Evolutionary conservation across 306 rosid species (phyloP), one percentile per base, ranked within the genome.

Genomic region (Trifolium dubium): DNA sequence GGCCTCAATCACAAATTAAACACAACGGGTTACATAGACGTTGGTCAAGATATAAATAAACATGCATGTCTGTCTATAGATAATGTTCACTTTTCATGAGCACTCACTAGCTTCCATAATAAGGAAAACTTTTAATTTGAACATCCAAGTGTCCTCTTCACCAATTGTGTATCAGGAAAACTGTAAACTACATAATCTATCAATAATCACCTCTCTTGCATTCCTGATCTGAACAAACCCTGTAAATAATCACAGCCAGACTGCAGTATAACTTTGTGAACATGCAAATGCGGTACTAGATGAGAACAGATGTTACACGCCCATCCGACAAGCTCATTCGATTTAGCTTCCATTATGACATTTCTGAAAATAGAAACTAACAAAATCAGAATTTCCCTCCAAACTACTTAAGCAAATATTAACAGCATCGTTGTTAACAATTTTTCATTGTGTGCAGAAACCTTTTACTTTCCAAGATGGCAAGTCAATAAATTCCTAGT

Each of bases 201-300:
- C 4, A 54, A 59, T 40, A 71, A 69, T 72, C 59, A 91, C 98
- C 98, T 93, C 75, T 93, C 98, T 83, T 72, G 86, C 97, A 93
- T 93, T 81, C 97, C 94, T 58, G 97, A 91, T 64, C 81, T 76
- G 61, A 89, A 88, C 79, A 93, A 85, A 79, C 87, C 97, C 60
- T 68, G 85, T 65, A 93, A 81, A 81, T 93, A 93, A 56, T 86
- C 89, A 80, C 88, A 89, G 71, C 88, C 88, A 74, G 92, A 72
- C 68, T 86, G 90, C 87, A 93, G 77, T 68, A 93, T 75, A 65
- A 89, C 87, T 83, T 89, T 91, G 89, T 93, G 98, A 70, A 51
- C 88, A 83, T 93, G 98, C 84, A 85, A 40, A 79, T 91, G 98
- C 7, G 94, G 94, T 68, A 78, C 77, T 49, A 64, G 76, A 46